phyloP scores from a whole-genome alignment of 1,284 basidiomycete genomes.

The Sanghuangporus baumii region DNA sequence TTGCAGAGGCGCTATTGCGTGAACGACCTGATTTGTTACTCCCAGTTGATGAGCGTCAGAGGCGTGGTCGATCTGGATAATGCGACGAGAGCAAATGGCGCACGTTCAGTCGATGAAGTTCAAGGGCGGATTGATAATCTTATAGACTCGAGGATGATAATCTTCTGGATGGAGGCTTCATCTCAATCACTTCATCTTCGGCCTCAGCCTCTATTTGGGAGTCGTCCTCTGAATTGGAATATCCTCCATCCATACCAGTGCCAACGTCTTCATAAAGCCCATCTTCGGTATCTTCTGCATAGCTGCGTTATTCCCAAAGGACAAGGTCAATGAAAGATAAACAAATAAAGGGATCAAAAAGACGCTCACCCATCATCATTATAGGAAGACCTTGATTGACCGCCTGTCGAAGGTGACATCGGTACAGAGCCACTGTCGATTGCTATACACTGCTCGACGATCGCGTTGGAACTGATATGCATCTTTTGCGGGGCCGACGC shows the following conservation, averaged over 20 bases:
- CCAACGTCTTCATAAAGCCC: conserved; percentile 11
- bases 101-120: background rate
- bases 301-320: background rate
- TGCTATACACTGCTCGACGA: conserved; percentile 96
- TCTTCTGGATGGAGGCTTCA: conserved; percentile 35
- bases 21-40: conserved; percentile 1
- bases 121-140: conserved; percentile 22
- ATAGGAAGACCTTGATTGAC: conserved; percentile 22
- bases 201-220: conserved; percentile 34
- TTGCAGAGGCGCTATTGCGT: conserved; percentile 6
- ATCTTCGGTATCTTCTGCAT: conserved; percentile 12
- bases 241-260: background rate
- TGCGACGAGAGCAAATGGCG: background rate
- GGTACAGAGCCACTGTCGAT: conserved; percentile 53
- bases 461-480: conserved; percentile 97
- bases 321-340: conserved; percentile 2
- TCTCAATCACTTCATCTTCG: conserved; percentile 64
- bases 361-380: conserved; percentile 14
- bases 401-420: conserved; percentile 32
- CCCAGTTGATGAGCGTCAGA: conserved; percentile 9
- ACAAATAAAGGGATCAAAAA: background rate
- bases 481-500: conserved; percentile 42
- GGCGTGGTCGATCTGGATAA: conserved; percentile 3
- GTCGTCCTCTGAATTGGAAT: conserved; percentile 23
- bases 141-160: conserved; percentile 23